Evolutionary conservation across 495 filamentous ascomycete species (phyloP).

Genomic region (Penicillium paxilli): DNA sequence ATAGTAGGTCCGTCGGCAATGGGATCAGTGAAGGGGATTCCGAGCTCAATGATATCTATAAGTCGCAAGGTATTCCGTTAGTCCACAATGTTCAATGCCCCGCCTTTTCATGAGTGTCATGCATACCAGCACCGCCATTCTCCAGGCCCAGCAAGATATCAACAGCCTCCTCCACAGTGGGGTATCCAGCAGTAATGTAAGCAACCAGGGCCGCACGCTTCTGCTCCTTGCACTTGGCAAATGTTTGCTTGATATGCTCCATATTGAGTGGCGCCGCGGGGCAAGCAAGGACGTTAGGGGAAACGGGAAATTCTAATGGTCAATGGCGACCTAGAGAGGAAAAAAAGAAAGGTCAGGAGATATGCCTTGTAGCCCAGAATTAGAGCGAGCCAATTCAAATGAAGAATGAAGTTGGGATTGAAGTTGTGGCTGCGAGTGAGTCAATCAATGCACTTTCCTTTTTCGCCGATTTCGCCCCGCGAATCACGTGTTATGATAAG

Average conservation of each 20-base stretch:
- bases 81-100: neutral
- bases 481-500: slow-evolving; percentile 14
- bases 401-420: slow-evolving; percentile 24
- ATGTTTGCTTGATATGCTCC: slow-evolving; percentile 84
- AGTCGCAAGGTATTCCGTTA: neutral
- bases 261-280: slow-evolving; percentile 34
- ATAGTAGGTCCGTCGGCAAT: slow-evolving; percentile 96
- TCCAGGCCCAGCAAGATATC: slow-evolving; percentile 87
- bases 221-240: slow-evolving; percentile 79
- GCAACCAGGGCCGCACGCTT: slow-evolving; percentile 76
- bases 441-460: slow-evolving; percentile 7
- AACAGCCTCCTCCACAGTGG: slow-evolving; percentile 76
- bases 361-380: slow-evolving; percentile 1
- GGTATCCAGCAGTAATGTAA: slow-evolving; percentile 95
- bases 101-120: slow-evolving; percentile 1
- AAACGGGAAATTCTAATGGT: slow-evolving; percentile 1
- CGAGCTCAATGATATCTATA: slow-evolving; percentile 49
- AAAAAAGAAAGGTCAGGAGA: neutral
- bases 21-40: slow-evolving; percentile 95
- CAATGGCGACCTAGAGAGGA: slow-evolving; percentile 2
- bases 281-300: slow-evolving; percentile 15
- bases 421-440: slow-evolving; percentile 22
- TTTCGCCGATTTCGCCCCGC: slow-evolving; percentile 10
- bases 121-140: slow-evolving; percentile 83
- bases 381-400: slow-evolving; percentile 16